Evolutionary conservation across 2,329 filamentous ascomycete genomes (phyloP).

Genomic region (Xylariaceae sp.): DNA sequence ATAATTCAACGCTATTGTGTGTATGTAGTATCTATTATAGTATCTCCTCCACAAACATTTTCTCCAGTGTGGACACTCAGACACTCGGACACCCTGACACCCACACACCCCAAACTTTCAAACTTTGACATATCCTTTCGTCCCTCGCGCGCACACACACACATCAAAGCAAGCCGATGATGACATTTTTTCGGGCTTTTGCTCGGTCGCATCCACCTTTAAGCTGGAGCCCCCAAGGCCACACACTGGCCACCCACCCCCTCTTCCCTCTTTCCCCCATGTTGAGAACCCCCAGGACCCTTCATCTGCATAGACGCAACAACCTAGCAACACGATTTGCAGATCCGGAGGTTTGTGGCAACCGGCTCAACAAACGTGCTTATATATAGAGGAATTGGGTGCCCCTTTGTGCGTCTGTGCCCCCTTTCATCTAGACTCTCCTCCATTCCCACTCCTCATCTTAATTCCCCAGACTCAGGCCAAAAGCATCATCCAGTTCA

Average conservation of each 20-base stretch:
- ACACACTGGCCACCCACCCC: too few species aligned
- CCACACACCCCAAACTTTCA: too few species aligned
- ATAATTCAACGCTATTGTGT: constrained; percentile 1
- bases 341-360: not conserved
- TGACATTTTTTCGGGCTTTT: constrained; percentile 26
- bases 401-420: constrained; percentile 2
- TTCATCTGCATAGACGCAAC: too few species aligned
- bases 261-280: too few species aligned
- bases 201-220: constrained; percentile 24
- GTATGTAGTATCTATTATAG: too few species aligned
- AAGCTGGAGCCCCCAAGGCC: constrained; percentile 1
- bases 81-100: constrained; percentile 11
- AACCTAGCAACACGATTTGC: too few species aligned
- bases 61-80: constrained; percentile 11
- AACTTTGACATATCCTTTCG: too few species aligned
- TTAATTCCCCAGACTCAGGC: constrained; percentile 5
- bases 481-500: constrained; percentile 4
- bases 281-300: too few species aligned
- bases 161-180: constrained; percentile 12
- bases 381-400: not conserved
- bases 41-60: constrained; percentile 2
- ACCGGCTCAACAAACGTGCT: not conserved
- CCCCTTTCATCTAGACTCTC: not conserved
- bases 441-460: constrained; percentile 3
- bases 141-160: not conserved